phyloP scores from a whole-genome alignment of 2,329 filamentous ascomycete genomes.

The Fusarium pseudocircinatum region DNA sequence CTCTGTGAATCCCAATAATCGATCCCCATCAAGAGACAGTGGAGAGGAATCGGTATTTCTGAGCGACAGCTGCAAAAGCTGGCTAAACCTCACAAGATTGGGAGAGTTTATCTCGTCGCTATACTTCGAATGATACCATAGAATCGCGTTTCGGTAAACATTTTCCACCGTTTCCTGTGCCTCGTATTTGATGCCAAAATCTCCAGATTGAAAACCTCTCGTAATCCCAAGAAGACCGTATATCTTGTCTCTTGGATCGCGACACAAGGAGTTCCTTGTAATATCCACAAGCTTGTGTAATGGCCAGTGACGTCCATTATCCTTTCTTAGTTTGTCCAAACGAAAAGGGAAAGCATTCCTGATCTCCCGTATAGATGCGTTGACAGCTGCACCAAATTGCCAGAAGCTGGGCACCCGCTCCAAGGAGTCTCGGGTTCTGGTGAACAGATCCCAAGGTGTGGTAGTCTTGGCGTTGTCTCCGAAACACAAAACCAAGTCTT shows the following conservation, averaged over 20 bases:
- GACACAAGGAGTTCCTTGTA: neutral
- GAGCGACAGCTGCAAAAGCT: neutral
- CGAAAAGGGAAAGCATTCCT: neutral
- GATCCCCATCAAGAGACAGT: neutral
- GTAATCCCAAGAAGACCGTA: neutral
- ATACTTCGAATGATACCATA: neutral
- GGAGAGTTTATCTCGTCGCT: neutral
- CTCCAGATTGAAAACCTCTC: neutral
- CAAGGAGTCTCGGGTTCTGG: neutral
- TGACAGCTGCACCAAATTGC: neutral
- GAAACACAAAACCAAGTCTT: neutral
- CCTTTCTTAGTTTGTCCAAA: neutral
- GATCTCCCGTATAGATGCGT: neutral
- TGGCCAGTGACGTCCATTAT: neutral
- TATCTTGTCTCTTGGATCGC: neutral
- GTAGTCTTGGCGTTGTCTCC: neutral
- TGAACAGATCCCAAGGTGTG: neutral
- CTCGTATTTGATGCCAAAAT: neutral
- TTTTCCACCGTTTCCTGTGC: neutral
- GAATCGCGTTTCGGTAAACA: neutral
- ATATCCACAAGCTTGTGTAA: neutral
- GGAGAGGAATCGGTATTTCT: neutral
- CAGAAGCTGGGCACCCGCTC: neutral
- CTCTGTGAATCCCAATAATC: neutral
- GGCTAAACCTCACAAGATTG: neutral